A percentile compares a stretch with the other conserved stretches of the same genome.
Conservation (phyloP, 768 basidiomycete species). For the Termitomyces sp. region DNA sequence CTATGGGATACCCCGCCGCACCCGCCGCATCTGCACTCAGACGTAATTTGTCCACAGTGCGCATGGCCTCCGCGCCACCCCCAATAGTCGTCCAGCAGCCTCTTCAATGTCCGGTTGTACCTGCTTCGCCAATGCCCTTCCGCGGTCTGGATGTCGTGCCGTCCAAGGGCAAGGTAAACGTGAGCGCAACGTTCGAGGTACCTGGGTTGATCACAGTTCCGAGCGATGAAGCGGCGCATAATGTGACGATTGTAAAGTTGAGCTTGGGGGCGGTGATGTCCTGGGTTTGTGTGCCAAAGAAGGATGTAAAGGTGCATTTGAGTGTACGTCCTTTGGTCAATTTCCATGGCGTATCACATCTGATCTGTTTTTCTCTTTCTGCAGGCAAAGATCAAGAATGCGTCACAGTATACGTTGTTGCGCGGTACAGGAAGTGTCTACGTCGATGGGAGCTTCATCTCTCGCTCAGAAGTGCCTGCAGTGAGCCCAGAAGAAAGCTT, state of each 20-base stretch:
- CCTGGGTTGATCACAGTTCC: conserved; percentile 22
- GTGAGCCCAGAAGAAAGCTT: conserved; percentile 27
- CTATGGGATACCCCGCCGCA: not conserved
- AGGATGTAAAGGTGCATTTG: conserved; percentile 20
- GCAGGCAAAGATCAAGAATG: conserved; percentile 25
- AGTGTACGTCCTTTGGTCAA: conserved; percentile 12
- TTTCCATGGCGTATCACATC: not conserved
- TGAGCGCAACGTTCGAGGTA: conserved; percentile 24
- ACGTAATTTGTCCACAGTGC: not conserved
- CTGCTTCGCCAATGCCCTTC: not conserved
- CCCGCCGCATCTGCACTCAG: not conserved
- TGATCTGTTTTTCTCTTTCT: not conserved
- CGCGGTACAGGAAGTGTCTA: conserved; percentile 21
- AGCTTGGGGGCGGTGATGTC: conserved; percentile 17
- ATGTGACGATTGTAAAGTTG: conserved; percentile 24
- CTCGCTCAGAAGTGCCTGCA: conserved; percentile 16
- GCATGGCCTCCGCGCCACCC: not conserved
- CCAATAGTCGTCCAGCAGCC: no score
- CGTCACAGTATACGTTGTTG: conserved; percentile 22
- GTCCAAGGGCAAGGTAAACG: conserved; percentile 15
- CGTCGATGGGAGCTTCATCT: conserved; percentile 25
- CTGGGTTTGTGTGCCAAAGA: conserved; percentile 25
- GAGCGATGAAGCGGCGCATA: conserved; percentile 21
- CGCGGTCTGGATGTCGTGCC: not conserved
- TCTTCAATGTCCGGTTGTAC: no score